Percentiles rank a stretch among this genome's conserved stretches.
These are phyloP conservation scores for Pleurostoma richardsiae DNA, from an alignment of 2,329 filamentous ascomycete species.

Conservation along the genomic window DNA sequence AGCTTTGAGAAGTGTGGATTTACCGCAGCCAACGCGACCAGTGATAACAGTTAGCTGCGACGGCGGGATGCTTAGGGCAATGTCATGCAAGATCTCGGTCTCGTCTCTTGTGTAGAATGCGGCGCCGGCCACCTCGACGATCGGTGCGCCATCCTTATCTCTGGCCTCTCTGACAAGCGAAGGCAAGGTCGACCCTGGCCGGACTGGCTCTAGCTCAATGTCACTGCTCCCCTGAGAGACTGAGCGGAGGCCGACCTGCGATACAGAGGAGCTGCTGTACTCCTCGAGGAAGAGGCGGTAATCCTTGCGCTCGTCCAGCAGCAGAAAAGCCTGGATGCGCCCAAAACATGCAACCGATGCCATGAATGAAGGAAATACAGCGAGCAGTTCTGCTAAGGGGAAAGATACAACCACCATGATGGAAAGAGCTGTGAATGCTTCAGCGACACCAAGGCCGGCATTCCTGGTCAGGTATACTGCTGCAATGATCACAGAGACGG, in stretches of 20 bases:
- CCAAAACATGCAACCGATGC: conserved; percentile 24
- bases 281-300: not conserved
- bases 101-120: not conserved
- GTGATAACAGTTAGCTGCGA: conserved; percentile 17
- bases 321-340: conserved; percentile 25
- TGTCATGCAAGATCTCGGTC: not conserved
- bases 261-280: not conserved
- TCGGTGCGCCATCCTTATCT: not conserved
- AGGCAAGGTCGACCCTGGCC: not conserved
- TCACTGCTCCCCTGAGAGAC: too few species aligned
- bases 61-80: not conserved
- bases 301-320: conserved; percentile 17
- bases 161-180: not conserved
- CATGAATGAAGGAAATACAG: conserved; percentile 16
- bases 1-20: conserved; percentile 24
- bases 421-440: conserved; percentile 29
- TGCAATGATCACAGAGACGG: conserved; percentile 24
- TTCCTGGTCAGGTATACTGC: conserved; percentile 25
- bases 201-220: not conserved
- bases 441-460: conserved; percentile 20
- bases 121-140: not conserved
- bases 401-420: conserved; percentile 25
- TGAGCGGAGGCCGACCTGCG: not conserved
- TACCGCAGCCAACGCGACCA: conserved; percentile 29
- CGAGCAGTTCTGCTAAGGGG: conserved; percentile 25